Base-by-base conservation (phyloP, 2,329 filamentous ascomycete species). In the Sporothrix pseudoabietina region DNA sequence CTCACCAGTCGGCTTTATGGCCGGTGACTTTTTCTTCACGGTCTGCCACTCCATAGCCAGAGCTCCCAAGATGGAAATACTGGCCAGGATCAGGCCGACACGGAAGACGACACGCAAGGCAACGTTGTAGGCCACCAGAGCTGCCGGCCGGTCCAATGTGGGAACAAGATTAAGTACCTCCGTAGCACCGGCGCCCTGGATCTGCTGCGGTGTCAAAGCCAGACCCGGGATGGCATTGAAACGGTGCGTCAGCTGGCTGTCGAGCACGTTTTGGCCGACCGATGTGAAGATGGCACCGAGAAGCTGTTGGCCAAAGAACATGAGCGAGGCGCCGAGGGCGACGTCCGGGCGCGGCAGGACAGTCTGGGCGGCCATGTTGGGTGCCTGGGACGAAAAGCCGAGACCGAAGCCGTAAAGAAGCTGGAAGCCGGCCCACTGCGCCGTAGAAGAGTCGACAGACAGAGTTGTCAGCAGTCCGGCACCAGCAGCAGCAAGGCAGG, bases 31-130 rank as follows among this genome's bases (percentile, higher is more conserved):
- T 30, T 44, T 74, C 61, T 72, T 74, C 3, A 79, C 76, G 7
- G 75, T 79, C 0, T 74, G 86, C 88, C 88, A 91, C 79, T 90
- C 85, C 74, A 91, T 84, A 16, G 83, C 81, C 2, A 84, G 76
- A 0, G 84, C 82, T 0, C 86, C 87, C 22, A 89, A 54, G 16
- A 89, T 82, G 4, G 83, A 85, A 3, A 88, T 52, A 4, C 81
- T 81, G 0, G 83, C 81, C 73, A 87, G 79, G 0, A 86, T 85
- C 6, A 88, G 80, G 1, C 83, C 83, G 2, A 90, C 85, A 74
- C 87, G 86, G 77, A 89, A 91, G 0, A 85, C 84, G 65, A 84
- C 79, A 0, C 82, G 83, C 14, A 91, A 77, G 0, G 88, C 84
- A 7, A 81, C 76, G 76, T 90, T 91, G 80, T 91, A 91, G 0